phyloP scores from a whole-genome alignment of 179 eudicot genomes.

The Nepenthes alata region DNA sequence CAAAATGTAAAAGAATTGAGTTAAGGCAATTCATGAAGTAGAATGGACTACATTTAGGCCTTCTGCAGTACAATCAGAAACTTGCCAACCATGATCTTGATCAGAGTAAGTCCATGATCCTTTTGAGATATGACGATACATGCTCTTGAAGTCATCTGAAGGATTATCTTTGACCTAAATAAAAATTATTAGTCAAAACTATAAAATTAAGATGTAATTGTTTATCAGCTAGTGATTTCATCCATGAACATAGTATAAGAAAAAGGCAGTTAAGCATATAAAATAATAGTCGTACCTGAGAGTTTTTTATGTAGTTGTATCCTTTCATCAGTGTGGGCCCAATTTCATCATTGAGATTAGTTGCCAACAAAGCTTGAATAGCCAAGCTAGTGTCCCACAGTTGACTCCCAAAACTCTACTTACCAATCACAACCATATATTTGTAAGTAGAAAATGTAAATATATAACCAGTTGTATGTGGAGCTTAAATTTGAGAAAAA shows the following conservation, averaged over 20 bases:
- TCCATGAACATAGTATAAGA: too few species aligned
- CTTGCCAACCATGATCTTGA: slow-evolving; percentile 67
- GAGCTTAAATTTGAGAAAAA: too few species aligned
- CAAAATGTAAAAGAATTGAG: too few species aligned
- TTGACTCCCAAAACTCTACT: slow-evolving; percentile 59
- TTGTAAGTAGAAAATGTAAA: neutral
- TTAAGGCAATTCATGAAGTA: neutral
- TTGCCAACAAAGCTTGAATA: slow-evolving; percentile 36
- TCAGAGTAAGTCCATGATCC: slow-evolving; percentile 56
- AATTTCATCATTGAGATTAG: slow-evolving; percentile 27
- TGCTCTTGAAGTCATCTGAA: slow-evolving; percentile 26
- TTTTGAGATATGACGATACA: slow-evolving; percentile 43
- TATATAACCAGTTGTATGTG: too few species aligned
- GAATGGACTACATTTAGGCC: slow-evolving; percentile 28
- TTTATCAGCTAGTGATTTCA: too few species aligned
- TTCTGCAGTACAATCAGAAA: slow-evolving; percentile 55
- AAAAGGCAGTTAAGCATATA: neutral
- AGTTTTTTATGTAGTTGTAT: slow-evolving; percentile 31
- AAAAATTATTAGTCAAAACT: too few species aligned
- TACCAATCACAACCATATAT: neutral
- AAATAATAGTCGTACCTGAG: slow-evolving; percentile 23
- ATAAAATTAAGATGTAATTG: too few species aligned
- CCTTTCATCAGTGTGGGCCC: slow-evolving; percentile 26
- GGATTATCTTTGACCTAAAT: slow-evolving; percentile 31
- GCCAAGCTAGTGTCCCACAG: slow-evolving; percentile 56